Evolutionary conservation across 768 basidiomycete species (phyloP).

Genomic region (Mycena haematopus): DNA sequence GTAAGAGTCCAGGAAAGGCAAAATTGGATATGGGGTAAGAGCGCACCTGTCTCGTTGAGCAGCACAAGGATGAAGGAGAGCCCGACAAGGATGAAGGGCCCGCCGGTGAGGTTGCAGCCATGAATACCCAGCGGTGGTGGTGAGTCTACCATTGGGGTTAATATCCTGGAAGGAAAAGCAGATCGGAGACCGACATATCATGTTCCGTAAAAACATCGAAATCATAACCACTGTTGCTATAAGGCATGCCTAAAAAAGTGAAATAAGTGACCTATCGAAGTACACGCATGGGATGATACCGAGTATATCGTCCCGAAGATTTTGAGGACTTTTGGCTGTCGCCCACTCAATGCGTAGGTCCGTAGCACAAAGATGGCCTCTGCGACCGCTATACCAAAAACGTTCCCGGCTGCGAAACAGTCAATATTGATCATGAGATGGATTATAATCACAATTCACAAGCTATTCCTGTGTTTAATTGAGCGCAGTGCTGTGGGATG

Average conservation of each 20-base stretch:
- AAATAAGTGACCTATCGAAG: too few species aligned
- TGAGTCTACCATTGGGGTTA: neutral
- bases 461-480: neutral
- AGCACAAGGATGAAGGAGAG: conserved; percentile 22
- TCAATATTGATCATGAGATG: neutral
- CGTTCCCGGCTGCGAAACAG: neutral
- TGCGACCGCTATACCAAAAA: conserved; percentile 17
- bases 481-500: conserved; percentile 7
- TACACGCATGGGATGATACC: too few species aligned
- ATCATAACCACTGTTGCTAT: neutral
- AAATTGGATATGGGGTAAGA: neutral
- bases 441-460: neutral
- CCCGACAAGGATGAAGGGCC: conserved; percentile 14
- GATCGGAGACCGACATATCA: neutral
- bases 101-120: conserved; percentile 20
- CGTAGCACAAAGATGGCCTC: conserved; percentile 25
- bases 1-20: too few species aligned
- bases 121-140: neutral
- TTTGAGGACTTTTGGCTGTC: neutral
- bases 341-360: conserved; percentile 22
- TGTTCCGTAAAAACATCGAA: neutral
- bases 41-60: conserved; percentile 17
- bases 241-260: neutral
- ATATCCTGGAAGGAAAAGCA: neutral
- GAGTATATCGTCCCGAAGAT: conserved; percentile 5